These are phyloP conservation scores for Rubia balearica DNA, from an alignment of 305 asterid genomes.

Conservation along the genomic window DNA sequence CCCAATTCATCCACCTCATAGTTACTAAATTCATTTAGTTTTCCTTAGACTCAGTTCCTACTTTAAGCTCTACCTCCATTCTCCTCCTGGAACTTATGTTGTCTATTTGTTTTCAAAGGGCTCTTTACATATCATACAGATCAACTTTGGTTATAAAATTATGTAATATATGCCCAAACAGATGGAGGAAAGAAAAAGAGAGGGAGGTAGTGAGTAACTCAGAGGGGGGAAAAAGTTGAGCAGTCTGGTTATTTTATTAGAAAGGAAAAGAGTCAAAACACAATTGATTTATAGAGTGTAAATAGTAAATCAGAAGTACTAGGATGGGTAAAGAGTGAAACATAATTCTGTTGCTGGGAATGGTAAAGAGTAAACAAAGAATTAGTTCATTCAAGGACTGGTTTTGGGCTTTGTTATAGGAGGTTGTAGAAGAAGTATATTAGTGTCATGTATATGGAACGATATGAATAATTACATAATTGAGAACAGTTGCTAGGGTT, in stretches of 20 bases:
- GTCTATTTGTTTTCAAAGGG: background rate
- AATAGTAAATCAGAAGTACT: background rate
- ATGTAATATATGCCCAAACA: background rate
- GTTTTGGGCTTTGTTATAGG: background rate
- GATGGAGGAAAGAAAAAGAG: background rate
- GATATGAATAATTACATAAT: no score
- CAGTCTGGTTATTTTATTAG: no score
- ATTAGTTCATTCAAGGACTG: background rate
- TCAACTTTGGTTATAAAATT: background rate
- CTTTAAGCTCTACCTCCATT: background rate
- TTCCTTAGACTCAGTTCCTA: background rate
- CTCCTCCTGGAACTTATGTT: background rate
- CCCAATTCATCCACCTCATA: no score
- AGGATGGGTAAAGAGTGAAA: background rate
- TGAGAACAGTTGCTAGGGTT: background rate
- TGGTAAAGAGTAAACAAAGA: background rate
- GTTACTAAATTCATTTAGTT: no score
- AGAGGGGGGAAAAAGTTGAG: background rate
- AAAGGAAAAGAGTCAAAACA: background rate
- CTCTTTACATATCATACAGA: background rate
- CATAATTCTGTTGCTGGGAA: background rate
- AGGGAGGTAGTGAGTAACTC: background rate
- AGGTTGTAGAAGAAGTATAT: background rate
- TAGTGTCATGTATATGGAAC: no score
- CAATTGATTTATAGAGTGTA: background rate